Evolutionary conservation across 345 rosid genomes (phyloP), one percentile per base, ranked within the genome.

Genomic region (Jatropha curcas): DNA sequence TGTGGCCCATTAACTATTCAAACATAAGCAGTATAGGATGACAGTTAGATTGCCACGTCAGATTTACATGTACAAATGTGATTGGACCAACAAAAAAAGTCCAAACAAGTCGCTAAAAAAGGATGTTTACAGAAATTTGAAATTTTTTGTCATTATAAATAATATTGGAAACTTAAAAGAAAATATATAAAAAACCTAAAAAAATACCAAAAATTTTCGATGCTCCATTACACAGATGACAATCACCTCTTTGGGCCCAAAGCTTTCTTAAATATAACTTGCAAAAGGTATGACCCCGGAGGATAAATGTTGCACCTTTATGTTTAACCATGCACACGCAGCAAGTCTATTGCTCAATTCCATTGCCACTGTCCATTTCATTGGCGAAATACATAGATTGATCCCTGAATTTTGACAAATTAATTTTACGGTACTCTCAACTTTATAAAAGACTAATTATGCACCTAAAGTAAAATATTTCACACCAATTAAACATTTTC

Each of bases 201-300:
- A 94, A 94, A 63, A 94, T 90, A 65, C 89, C 97, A 57, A 95
- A 92, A 71, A 92, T 85, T 74, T 92, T 98, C 64, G 88, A 74
- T 31, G 92, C 91, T n/a, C 82, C 85, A 35, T 89, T 92, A 85
- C 99, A 95, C 27, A 92, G 85, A 3, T 98, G 99, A 68, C 99
- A 94, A 68, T 84, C 86, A 6, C 98, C 98, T 71, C 95, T 86
- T 76, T 90, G 90, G 43, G 86, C 98, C 88, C 84, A 79, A 13
- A 92, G 95, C 88, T 95, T 98, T 81, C 91, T 92, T 12, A 98
- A 95, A 53, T 98, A 95, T 68, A 90, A 67, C 80, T 96, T 83
- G 77, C 99, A 94, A 76, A 90, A 92, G 0, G 97, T 88, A 43
- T 94, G 99, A 24, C 98, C 99, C 9, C 99, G 92, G 30, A 96